These are phyloP conservation scores for Phlebiopsis flavidoalba DNA, from an alignment of 768 basidiomycete genomes.

Conservation along the genomic window DNA sequence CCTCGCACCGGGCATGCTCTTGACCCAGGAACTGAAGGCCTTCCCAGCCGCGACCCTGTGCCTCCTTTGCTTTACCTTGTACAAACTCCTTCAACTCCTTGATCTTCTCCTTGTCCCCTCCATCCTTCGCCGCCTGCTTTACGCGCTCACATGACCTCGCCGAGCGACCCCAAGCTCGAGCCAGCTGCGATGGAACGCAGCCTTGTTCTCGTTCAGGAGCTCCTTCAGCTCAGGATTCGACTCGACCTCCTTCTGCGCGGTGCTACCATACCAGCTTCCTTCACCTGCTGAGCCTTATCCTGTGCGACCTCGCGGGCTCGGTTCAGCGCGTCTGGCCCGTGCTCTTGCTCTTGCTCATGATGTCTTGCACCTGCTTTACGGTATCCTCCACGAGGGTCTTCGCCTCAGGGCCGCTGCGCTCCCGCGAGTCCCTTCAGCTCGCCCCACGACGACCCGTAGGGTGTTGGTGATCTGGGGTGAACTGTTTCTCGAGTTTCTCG, in stretches of 20 bases:
- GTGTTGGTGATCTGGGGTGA: slow-evolving; percentile 26
- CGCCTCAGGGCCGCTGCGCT: slow-evolving; percentile 25
- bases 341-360: slow-evolving; percentile 23
- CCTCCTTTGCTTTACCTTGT: slow-evolving; percentile 22
- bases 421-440: slow-evolving; percentile 23
- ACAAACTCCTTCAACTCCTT: slow-evolving; percentile 25
- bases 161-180: slow-evolving; percentile 8
- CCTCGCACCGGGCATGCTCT: slow-evolving; percentile 23
- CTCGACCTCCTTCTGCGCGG: slow-evolving; percentile 23
- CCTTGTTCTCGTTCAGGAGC: slow-evolving; percentile 22
- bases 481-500: slow-evolving; percentile 20
- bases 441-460: slow-evolving; percentile 25
- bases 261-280: slow-evolving; percentile 18
- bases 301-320: slow-evolving; percentile 21
- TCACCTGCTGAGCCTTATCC: slow-evolving; percentile 22
- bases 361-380: slow-evolving; percentile 18
- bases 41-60: slow-evolving; percentile 19
- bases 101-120: slow-evolving; percentile 23
- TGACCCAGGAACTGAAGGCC: slow-evolving; percentile 23
- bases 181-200: slow-evolving; percentile 21
- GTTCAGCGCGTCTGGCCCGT: slow-evolving; percentile 20
- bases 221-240: slow-evolving; percentile 23
- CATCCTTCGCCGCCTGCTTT: slow-evolving; percentile 19
- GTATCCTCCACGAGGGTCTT: slow-evolving; percentile 27
- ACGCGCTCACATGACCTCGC: slow-evolving; percentile 24